Base-by-base conservation (phyloP, 1,139 yeast species). In the Hansenula sp. region DNA sequence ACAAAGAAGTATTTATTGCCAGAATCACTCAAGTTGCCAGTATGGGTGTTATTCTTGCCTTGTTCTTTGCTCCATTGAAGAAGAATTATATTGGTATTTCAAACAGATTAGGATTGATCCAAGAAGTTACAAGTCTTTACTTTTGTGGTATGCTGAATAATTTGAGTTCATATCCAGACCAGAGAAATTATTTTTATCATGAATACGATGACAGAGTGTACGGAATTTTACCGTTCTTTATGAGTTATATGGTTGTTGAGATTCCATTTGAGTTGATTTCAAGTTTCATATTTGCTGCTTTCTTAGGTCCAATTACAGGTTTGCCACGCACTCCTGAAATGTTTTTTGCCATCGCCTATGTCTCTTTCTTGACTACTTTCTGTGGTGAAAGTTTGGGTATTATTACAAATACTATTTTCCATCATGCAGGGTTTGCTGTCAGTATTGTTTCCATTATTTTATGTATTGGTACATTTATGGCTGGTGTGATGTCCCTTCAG, bases 351-450 rank as follows among this genome's bases (percentile, higher is more conserved):
- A 71, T 82, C 61, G 74, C 81, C 29, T 77, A 80, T 48, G 69
- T 79, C 29, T 59, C 81, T 1, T 68, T 81, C 43, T 68, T 77
- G 21, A 71, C 82, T 19, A 75, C 82, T n/a, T 81, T 83, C 52
- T 79, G 89, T 51, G 96, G 96, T 35, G 96, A 89, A 60, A 83
- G 93, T 1, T 68, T 88, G 33, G 96, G 96, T 1, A 84, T 88
- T 3, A 72, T 84, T 39, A 82, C 89, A 50, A 87, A 87, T 57
- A 80, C 93, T 13, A 52, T 84, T 0, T 82, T 88, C 55, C 68
- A 72, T 45, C 89, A 88, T 58, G 76, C 87, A 42, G 96, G 96
- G 0, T 76, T 88, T 54, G 95, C 94, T 0, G 80, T 86, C 27
- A 87, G 85, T 58, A 66, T 86, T 10, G 76, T 88, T 40, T 76